Conservation (phyloP, 2,329 filamentous ascomycete species). For the Penicillium sp. region DNA sequence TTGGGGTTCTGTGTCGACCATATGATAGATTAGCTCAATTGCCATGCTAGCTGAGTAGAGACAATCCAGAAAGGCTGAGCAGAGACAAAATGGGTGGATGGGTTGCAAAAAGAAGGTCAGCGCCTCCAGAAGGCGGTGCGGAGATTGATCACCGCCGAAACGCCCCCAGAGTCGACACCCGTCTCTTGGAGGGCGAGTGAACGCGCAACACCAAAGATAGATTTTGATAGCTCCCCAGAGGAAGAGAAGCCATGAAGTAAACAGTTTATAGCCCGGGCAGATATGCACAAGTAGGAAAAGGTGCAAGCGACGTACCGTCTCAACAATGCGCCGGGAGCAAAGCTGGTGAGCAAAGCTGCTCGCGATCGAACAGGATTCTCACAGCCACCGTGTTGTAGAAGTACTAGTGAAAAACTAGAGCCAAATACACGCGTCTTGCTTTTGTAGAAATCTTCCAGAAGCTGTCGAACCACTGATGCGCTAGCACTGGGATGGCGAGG, state of each 20-base stretch:
- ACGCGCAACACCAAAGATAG: constrained; percentile 22
- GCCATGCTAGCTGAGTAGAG: constrained; percentile 16
- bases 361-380: constrained; percentile 35
- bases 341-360: constrained; percentile 32
- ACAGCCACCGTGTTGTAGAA: constrained; percentile 26
- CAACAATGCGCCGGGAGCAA: constrained; percentile 39
- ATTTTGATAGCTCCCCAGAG: not conserved
- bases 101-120: constrained; percentile 22
- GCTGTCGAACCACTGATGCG: constrained; percentile 19
- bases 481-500: constrained; percentile 23
- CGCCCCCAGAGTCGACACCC: constrained; percentile 30
- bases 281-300: constrained; percentile 11
- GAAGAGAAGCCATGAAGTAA: not conserved
- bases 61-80: constrained; percentile 6
- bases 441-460: constrained; percentile 8
- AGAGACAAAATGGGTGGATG: constrained; percentile 19
- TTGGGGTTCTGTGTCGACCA: constrained; percentile 22
- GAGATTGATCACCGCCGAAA: constrained; percentile 38
- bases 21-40: constrained; percentile 28
- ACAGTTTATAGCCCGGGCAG: not conserved
- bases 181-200: constrained; percentile 20
- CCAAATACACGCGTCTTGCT: constrained; percentile 15
- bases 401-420: not conserved
- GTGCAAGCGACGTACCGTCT: constrained; percentile 36
- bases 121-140: constrained; percentile 40